A percentile compares a stretch with the other conserved stretches of the same genome.
phyloP scores from a whole-genome alignment of 192 early-diverging fungal genomes.

The Coemansia sp. region DNA sequence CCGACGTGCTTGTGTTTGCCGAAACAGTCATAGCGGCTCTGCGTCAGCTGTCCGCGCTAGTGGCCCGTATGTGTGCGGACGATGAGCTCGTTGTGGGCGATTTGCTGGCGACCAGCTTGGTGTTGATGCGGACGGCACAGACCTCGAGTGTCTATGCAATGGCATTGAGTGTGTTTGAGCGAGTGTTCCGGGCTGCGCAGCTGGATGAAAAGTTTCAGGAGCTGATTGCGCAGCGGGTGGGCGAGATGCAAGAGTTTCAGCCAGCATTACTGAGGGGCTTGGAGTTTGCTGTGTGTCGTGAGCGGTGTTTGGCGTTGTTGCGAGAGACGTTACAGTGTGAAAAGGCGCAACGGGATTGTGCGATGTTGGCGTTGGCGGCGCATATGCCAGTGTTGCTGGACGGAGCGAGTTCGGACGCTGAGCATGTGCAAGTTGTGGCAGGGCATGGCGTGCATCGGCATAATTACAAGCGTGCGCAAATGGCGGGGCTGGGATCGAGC shows the following conservation, averaged over 20 bases:
- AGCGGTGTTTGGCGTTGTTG: conserved; percentile 36
- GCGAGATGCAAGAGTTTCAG: conserved; percentile 24
- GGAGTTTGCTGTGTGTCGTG: conserved; percentile 38
- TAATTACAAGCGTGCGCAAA: conserved; percentile 22
- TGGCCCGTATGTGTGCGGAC: conserved; percentile 29
- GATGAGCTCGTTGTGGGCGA: conserved; percentile 28
- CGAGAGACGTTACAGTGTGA: conserved; percentile 23
- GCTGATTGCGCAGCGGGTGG: conserved; percentile 15
- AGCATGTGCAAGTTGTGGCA: background rate
- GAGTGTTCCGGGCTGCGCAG: conserved; percentile 23
- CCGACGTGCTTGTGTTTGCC: conserved; percentile 28
- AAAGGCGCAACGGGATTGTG: background rate
- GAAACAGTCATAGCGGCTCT: conserved; percentile 38
- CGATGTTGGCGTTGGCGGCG: conserved; percentile 31
- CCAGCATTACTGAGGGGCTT: conserved; percentile 35
- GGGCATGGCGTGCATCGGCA: conserved; percentile 13
- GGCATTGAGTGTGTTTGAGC: conserved; percentile 49
- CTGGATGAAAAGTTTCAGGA: conserved; percentile 7
- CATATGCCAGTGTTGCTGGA: conserved; percentile 32
- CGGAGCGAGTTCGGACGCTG: conserved; percentile 12
- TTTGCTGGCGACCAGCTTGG: conserved; percentile 28
- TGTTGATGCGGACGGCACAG: conserved; percentile 41
- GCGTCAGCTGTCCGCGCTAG: conserved; percentile 35
- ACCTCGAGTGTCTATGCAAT: conserved; percentile 18
- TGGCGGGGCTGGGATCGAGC: conserved; percentile 25